These are phyloP conservation scores for Xylaria palmicola DNA, from an alignment of 495 filamentous ascomycete genomes.

Conservation along the genomic window DNA sequence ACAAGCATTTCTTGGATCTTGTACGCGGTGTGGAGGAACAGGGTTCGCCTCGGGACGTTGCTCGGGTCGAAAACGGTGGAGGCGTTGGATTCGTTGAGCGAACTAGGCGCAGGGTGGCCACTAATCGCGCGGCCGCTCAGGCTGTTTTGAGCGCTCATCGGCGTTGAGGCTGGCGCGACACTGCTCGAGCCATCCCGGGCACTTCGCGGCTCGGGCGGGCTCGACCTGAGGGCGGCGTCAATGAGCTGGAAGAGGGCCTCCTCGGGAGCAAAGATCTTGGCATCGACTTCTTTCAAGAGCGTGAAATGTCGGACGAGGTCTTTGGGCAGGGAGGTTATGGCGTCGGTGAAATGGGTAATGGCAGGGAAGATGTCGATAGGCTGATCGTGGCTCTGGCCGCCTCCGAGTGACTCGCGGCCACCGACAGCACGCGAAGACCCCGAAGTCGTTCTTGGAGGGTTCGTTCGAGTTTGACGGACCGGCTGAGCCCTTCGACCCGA, in stretches of 20 bases:
- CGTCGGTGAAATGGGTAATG: conserved; percentile 90
- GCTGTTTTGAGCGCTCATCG: conserved; percentile 46
- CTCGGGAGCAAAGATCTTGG: conserved; percentile 80
- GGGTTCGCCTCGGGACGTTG: conserved; percentile 59
- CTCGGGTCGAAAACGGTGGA: conserved; percentile 45
- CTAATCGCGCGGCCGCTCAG: conserved; percentile 36
- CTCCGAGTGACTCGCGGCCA: conserved; percentile 41
- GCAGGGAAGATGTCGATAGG: conserved; percentile 79
- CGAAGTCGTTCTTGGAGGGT: conserved; percentile 49
- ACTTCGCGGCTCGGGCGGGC: conserved; percentile 45
- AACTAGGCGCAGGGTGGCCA: conserved; percentile 29
- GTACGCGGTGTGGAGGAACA: conserved; percentile 59
- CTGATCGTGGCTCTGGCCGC: conserved; percentile 43
- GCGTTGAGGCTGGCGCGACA: conserved; percentile 38
- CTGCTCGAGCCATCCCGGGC: conserved; percentile 45
- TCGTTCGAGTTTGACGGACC: conserved; percentile 58
- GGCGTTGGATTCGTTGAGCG: conserved; percentile 38
- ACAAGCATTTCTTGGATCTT: conserved; percentile 75
- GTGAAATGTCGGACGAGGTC: conserved; percentile 95
- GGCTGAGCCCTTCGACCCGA: conserved; percentile 58
- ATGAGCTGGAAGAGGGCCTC: conserved; percentile 69
- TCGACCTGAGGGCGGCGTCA: conserved; percentile 60
- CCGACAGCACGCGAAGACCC: conserved; percentile 38
- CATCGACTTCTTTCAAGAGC: conserved; percentile 93
- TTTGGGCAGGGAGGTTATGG: conserved; percentile 86